These are phyloP conservation scores for Tagetes patula DNA, from an alignment of 129 eudicot genomes.

Conservation along the genomic window DNA sequence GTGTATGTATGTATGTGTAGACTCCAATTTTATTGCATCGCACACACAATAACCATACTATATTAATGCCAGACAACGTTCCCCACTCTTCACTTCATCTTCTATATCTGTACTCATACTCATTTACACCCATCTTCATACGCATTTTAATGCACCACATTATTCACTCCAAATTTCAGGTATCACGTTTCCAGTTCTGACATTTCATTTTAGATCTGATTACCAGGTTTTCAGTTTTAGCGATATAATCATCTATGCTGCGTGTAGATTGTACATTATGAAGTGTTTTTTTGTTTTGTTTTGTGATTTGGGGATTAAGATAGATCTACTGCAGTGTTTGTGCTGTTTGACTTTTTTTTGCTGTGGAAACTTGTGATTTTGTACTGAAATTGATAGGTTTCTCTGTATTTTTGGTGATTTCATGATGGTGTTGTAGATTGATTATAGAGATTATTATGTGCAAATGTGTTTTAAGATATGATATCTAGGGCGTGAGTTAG, in stretches of 20 bases:
- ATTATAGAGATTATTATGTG: not conserved
- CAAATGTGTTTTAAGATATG: constrained; percentile 3
- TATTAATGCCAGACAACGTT: constrained; percentile 14
- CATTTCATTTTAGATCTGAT: constrained; percentile 7
- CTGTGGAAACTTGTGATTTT: not conserved
- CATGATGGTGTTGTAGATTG: constrained; percentile 16
- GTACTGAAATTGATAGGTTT: not conserved
- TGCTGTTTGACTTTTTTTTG: not conserved
- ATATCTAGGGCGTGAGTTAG: constrained; percentile 14
- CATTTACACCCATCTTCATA: not conserved
- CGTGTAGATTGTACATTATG: not conserved
- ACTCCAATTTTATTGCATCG: constrained; percentile 30
- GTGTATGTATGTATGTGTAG: constrained; percentile 23
- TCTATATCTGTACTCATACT: constrained; percentile 7
- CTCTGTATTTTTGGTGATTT: constrained; percentile 18
- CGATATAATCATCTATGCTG: not conserved
- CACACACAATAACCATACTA: constrained; percentile 6
- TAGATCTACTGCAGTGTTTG: constrained; percentile 20
- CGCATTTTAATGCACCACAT: constrained; percentile 14
- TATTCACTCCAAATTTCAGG: constrained; percentile 30
- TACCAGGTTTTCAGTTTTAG: not conserved
- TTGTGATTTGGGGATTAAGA: not conserved
- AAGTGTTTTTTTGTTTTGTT: not conserved
- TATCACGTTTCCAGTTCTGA: not conserved
- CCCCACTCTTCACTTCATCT: constrained; percentile 42